Evolutionary conservation across 495 filamentous ascomycete genomes (phyloP), one percentile per base, ranked within the genome.

Genomic region (Aspergillus avenaceus): DNA sequence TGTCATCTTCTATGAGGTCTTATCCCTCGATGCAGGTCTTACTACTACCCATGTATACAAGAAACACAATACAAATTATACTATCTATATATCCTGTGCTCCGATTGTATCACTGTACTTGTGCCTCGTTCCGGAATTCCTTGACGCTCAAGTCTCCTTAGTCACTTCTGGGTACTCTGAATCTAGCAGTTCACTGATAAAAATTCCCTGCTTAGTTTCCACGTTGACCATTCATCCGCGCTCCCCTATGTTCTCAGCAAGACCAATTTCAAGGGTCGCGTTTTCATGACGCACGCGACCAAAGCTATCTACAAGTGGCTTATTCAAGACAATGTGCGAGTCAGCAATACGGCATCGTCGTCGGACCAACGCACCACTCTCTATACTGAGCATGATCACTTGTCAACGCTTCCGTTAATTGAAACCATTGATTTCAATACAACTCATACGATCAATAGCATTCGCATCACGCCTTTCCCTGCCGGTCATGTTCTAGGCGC

Each of bases 271-370:
- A 85, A 87, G 54, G 93, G 93, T 46, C 83, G 91, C 23, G 91
- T 97, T 49, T 97, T 97, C 73, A 98, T 97, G 92, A 98, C 93
- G 22, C 93, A 97, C 72, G 88, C 93, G 5, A 98, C 93, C 21
- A 97, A 97, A 69, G 93, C 93, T 52, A 98, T 98, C 69, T 98
- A 98, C 78, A 97, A 97, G 75, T 97, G 92, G 91, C 78, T 98
- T 27, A 96, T 97, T 45, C 90, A 96, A 65, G 93, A 98, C 70
- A 91, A 87, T 62, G 87, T 98, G 23, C 84, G 93, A 51, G 91
- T 98, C 27, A 80, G 75, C 59, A 85, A 90, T 64, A 90, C 87
- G 0, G 85, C 88, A 0, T 81, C 78, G 13, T 82, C 80, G 13
- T 86, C 88, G 1, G 85, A 88, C 52, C 81, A 86, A 50, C 82